Evolutionary conservation across 2,329 filamentous ascomycete genomes (phyloP).

Genomic region (Xylaria sp.): DNA sequence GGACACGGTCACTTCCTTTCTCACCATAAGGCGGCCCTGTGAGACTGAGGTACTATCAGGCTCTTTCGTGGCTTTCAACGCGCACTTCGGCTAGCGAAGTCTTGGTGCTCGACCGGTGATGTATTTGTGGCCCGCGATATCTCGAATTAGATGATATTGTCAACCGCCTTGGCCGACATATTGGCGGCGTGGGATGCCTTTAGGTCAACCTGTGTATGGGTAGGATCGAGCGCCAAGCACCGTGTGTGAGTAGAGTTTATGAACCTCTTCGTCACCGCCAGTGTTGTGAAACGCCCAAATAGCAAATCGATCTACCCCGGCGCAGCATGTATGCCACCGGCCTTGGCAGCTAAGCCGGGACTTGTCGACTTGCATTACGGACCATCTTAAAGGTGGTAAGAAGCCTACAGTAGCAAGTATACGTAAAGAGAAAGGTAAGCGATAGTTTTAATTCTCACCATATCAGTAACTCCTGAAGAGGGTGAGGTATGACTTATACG

Average conservation of each 20-base stretch:
- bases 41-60: conserved; percentile 5
- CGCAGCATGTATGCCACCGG: conserved; percentile 37
- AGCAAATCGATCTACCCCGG: conserved; percentile 33
- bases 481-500: conserved; percentile 1
- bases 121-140: conserved; percentile 7
- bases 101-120: conserved; percentile 6
- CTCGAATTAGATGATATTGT: conserved; percentile 30
- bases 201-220: conserved; percentile 27
- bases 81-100: conserved; percentile 13
- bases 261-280: conserved; percentile 35
- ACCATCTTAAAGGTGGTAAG: conserved; percentile 14
- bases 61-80: background rate
- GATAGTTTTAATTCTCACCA: background rate
- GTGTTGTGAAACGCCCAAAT: conserved; percentile 37
- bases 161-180: conserved; percentile 5
- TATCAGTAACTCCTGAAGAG: conserved; percentile 3
- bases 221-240: conserved; percentile 29
- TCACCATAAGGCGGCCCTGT: conserved; percentile 4
- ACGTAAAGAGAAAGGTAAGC: conserved; percentile 10
- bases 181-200: conserved; percentile 20
- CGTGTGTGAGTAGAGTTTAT: conserved; percentile 34
- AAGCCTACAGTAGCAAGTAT: conserved; percentile 14
- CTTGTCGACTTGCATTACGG: conserved; percentile 16
- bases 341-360: conserved; percentile 38
- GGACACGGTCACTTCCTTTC: background rate